A percentile compares a stretch with the other conserved stretches of the same genome.
These are phyloP conservation scores for Echites panduratus DNA, from an alignment of 257 asterid species.

Conservation along the genomic window DNA sequence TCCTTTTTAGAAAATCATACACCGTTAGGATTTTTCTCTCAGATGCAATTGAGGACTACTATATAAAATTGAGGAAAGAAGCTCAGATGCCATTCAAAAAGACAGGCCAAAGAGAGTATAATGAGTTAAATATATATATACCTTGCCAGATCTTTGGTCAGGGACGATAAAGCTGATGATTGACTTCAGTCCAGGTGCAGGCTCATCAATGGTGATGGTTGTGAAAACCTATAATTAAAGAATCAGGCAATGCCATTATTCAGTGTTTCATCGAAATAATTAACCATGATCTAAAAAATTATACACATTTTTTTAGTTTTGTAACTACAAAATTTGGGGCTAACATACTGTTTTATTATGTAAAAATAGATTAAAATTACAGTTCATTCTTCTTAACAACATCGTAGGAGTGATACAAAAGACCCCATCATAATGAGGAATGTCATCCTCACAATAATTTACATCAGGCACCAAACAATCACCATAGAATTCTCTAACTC, in stretches of 20 bases:
- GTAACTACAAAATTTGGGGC: background rate
- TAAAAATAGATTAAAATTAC: background rate
- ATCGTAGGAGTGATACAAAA: background rate
- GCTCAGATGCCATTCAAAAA: background rate
- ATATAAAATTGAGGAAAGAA: background rate
- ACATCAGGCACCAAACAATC: background rate
- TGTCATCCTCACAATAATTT: background rate
- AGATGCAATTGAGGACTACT: background rate
- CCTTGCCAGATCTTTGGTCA: conserved; percentile 95
- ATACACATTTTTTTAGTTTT: background rate
- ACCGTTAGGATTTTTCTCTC: background rate
- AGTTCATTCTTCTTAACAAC: background rate
- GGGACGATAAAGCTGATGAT: conserved; percentile 74
- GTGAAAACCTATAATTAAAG: conserved; percentile 50
- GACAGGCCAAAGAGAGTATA: background rate
- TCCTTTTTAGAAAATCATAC: background rate
- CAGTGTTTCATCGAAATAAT: background rate
- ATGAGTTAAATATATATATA: conserved; percentile 20
- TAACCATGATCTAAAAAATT: background rate
- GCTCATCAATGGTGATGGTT: conserved; percentile 70
- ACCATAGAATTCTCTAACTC: background rate
- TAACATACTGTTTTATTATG: background rate
- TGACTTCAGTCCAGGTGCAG: conserved; percentile 97
- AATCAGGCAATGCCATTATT: background rate
- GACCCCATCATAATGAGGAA: background rate